These are phyloP conservation scores for Acephala macrosclerotiorum DNA, from an alignment of 2,329 filamentous ascomycete genomes.

Conservation along the genomic window DNA sequence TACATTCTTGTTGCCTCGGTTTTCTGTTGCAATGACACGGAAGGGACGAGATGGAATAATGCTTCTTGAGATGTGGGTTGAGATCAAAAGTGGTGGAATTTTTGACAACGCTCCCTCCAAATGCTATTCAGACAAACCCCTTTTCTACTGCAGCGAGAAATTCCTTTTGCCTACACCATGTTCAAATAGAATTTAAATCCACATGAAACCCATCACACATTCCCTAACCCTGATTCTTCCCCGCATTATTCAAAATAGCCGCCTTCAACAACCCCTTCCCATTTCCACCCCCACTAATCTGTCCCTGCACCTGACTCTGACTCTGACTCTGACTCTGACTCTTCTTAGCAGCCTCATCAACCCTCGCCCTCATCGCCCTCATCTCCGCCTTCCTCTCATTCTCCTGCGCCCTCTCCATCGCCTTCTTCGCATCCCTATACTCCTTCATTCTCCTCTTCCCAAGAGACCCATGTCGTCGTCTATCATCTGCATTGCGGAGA, in stretches of 20 bases:
- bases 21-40: too few relatives aligned
- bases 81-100: too few relatives aligned
- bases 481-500: slow-evolving; percentile 53
- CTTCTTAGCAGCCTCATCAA: slow-evolving; percentile 21
- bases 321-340: neutral
- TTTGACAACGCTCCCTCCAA: too few relatives aligned
- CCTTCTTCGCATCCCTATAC: slow-evolving; percentile 47
- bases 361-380: slow-evolving; percentile 22
- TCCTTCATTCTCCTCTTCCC: slow-evolving; percentile 52
- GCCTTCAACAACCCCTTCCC: slow-evolving; percentile 27
- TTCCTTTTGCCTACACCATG: neutral
- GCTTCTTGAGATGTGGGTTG: too few relatives aligned
- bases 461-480: slow-evolving; percentile 50
- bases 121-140: neutral
- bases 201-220: neutral
- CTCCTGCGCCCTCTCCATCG: slow-evolving; percentile 47
- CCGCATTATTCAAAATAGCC: slow-evolving; percentile 27
- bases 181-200: neutral
- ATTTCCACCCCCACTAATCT: neutral
- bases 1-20: too few relatives aligned
- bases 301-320: neutral
- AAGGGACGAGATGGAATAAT: too few relatives aligned
- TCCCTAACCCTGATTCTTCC: slow-evolving; percentile 4
- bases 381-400: slow-evolving; percentile 34
- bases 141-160: neutral